Evolutionary conservation across 1,284 basidiomycete genomes (phyloP).

Genomic region (Irpex rosettiformis): DNA sequence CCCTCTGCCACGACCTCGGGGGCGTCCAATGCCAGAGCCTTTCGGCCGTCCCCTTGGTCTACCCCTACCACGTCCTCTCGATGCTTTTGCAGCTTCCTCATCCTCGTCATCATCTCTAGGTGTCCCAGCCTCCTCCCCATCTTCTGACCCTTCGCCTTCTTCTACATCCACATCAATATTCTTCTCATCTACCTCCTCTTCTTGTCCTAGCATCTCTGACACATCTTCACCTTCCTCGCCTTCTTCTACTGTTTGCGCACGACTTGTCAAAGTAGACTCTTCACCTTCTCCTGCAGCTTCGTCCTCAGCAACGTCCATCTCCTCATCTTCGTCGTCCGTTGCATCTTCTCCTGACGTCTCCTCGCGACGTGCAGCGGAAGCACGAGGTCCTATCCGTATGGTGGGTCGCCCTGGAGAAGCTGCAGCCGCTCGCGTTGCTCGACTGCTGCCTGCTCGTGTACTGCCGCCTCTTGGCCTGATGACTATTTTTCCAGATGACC

Average conservation of each 20-base stretch:
- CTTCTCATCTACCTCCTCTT: conserved; percentile 1
- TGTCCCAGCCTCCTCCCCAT: conserved; percentile 8
- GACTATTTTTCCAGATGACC: conserved; percentile 25
- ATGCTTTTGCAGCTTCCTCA: conserved; percentile 19
- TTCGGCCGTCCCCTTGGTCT: conserved; percentile 20
- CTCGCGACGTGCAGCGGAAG: conserved; percentile 10
- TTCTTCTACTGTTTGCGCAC: conserved; percentile 11
- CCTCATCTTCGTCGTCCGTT: conserved; percentile 1
- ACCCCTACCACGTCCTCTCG: conserved; percentile 28
- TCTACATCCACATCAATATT: conserved; percentile 11
- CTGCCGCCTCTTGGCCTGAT: conserved; percentile 24
- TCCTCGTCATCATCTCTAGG: conserved; percentile 17
- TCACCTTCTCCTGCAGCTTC: conserved; percentile 1
- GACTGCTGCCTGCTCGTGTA: neutral
- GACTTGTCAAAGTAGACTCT: conserved; percentile 10
- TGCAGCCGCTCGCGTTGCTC: conserved; percentile 6
- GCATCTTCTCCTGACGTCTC: conserved; percentile 8
- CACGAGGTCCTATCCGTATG: conserved; percentile 16
- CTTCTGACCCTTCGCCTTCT: conserved; percentile 15
- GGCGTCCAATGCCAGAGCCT: conserved; percentile 32
- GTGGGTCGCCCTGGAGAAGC: conserved; percentile 9
- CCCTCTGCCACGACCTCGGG: conserved; percentile 42
- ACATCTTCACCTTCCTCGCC: conserved; percentile 13
- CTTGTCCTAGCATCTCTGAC: neutral
- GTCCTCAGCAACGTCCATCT: conserved; percentile 1